Evolutionary conservation across 495 filamentous ascomycete genomes (phyloP), one percentile per base, ranked within the genome.

Genomic region (Penicillium macrosclerotiorum): DNA sequence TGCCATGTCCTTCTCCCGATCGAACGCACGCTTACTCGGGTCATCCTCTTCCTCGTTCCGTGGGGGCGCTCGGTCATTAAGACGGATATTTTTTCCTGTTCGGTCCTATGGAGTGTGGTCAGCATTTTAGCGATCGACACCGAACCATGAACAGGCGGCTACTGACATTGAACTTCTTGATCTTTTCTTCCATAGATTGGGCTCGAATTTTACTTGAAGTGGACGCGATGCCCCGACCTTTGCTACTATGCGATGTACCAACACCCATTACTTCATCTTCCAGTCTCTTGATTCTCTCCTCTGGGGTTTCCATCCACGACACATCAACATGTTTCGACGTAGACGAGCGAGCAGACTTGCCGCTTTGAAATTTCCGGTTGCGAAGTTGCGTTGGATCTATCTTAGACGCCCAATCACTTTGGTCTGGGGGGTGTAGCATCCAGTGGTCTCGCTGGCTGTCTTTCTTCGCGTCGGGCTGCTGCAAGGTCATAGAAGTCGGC

Each of bases 1-100:
- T 35, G 79, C 85, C 76, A 98, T 93, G 66, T 98, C 93, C 74
- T 96, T 98, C 69, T 98, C 90, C 34, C 80, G 75, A 69, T 96
- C 90, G 72, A 96, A 98, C 7, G 82, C 84, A 48, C 93, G 74
- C 63, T 81, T 81, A 58, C 88, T 94, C 17, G 93, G 93, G 63
- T 98, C 91, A 71, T 98, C 92, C 22, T 93, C 89, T 41, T 95
- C 90, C 42, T 92, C 88, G 46, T 88, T 79, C 4, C 52, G 57
- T 17, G 62, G 52, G 52, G 79, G 72, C 46, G 85, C 40, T 9
- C 40, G 81, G 51, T 83, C 73, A 41, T 86, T 80, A 45, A 84
- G 77, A 18, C 91, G 68, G 32, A 77, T 83, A 42, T 74, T 73
- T 16, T 80, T 83, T 20, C 86, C 69, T 50, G 78, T 75, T 47